Base-by-base conservation (phyloP, 768 basidiomycete species). In the Hygrophorus pudorinus region DNA sequence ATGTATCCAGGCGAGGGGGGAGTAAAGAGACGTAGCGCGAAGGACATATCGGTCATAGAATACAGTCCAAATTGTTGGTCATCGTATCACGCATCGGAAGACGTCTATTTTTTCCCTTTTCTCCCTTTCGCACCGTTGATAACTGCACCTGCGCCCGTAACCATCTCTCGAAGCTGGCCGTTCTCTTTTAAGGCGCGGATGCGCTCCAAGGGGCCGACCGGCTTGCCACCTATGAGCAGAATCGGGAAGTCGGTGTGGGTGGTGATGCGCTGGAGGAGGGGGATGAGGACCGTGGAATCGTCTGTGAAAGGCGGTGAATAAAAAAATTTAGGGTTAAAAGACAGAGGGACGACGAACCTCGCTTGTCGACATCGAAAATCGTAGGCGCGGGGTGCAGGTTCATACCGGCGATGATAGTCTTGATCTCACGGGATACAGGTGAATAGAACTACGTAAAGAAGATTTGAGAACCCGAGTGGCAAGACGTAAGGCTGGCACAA, bases 311-410 rank as follows among this genome's bases (percentile, higher is more conserved):
- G 20, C 3, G 2, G 14, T 5, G n/a, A 39, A 21, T 35, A 7
- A 3, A 8, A 5, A 42, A 13, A 35, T 3, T 17, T 24, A 28
- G n/a, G 17, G 32, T 11, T 3, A 37, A 11, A 14, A 12, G 29
- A 14, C 17, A 18, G 18, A 30, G 35, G 30, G 20, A 32, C n/a
- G 16, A 14, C 17, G 5, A 7, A 47, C 46, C 40, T 48, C 86
- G 78, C 41, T 76, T 60, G 55, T 89, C 85, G 16, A 85, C 72
- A 32, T 85, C 81, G 34, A 89, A 73, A 39, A 86, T 67, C 12
- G 78, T 73, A 0, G 84, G 79, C 0, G 70, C 57, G 7, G 85
- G 86, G 0, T 62, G 64, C 32, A 89, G 70, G 51, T 78, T 62
- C 60, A 84, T 63, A 7, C 62, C 65, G 1, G 64, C 56, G 3